Evolutionary conservation across 169 alveolate genomes (phyloP).

Genomic region (Ichthyophthirius multifiliis): DNA sequence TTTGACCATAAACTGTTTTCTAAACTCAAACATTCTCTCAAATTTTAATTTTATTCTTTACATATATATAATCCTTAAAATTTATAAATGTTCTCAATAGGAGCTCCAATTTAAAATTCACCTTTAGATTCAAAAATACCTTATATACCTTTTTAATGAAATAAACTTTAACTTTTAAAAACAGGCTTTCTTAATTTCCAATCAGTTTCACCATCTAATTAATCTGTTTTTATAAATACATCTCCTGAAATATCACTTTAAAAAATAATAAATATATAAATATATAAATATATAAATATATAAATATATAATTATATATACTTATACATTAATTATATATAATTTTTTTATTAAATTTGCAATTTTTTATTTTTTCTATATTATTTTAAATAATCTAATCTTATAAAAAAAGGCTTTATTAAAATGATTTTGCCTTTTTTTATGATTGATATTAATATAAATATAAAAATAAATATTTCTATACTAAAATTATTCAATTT

Average conservation of each 20-base stretch:
- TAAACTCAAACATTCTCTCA: constrained; percentile 63
- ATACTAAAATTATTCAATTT: neutral
- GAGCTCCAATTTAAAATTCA: constrained; percentile 16
- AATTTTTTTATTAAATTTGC: neutral
- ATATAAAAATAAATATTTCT: too few relatives aligned
- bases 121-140: constrained; percentile 10
- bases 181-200: constrained; percentile 61
- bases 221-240: constrained; percentile 53
- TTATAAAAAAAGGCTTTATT: neutral
- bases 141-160: neutral
- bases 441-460: too few relatives aligned
- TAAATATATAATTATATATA: too few relatives aligned
- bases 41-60: neutral
- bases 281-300: too few relatives aligned
- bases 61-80: constrained; percentile 38
- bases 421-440: too few relatives aligned
- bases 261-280: too few relatives aligned
- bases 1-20: constrained; percentile 96
- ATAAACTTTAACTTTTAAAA: constrained; percentile 19
- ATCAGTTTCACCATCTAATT: constrained; percentile 64
- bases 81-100: constrained; percentile 29
- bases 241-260: constrained; percentile 36
- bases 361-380: too few relatives aligned
- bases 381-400: neutral
- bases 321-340: neutral